Base-by-base conservation (phyloP, 352 stramenopile genomes). In the Pythium utonaiense region DNA sequence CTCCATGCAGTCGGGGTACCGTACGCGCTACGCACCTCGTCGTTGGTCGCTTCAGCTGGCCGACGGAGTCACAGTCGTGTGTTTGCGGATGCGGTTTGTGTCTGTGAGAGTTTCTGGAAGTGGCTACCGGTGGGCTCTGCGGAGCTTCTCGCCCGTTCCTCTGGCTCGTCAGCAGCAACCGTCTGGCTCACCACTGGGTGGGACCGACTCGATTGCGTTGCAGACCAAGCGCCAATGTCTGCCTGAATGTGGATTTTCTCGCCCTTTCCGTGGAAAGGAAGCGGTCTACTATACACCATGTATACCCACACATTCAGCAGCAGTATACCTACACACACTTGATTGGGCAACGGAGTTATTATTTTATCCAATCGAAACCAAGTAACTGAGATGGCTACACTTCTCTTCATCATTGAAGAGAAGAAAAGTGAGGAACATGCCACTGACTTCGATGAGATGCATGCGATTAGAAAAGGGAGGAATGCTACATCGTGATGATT, bases 181-280 rank as follows among this genome's bases (percentile, higher is more conserved):
- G 40, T 47, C 40, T 47, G n/a, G 40, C 40, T 47, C 40, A 47
- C 40, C 17, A 25, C 40, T 47, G 40, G 40, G 40, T 47, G 40
- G n/a, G 16, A 27, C 40, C 40, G 40, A 47, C 40, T 47, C 40
- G 40, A 47, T 47, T 44, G 6, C 4, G 2, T 47, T 44, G 6
- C 4, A 8, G 14, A 44, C 34, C 34, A 44, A 44, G 17, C 36
- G 22, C 36, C 36, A 3, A 22, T 16, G 16, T 41, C 19, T 44
- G 19, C 21, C 40, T 47, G 40, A 47, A 47, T 47, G 9, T 47
- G 19, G 6, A 5, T 6, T 19, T 10, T 25, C n/a, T 13, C 6
- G 17, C 17, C 40, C 40, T 47, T 47, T 47, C 40, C 17, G 21
- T 47, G 40, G 40, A 47, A 47, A 47, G 40, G 40, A 47, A n/a